phyloP scores from a whole-genome alignment of 768 basidiomycete genomes.

The Porphyrellus cyaneotinctus region DNA sequence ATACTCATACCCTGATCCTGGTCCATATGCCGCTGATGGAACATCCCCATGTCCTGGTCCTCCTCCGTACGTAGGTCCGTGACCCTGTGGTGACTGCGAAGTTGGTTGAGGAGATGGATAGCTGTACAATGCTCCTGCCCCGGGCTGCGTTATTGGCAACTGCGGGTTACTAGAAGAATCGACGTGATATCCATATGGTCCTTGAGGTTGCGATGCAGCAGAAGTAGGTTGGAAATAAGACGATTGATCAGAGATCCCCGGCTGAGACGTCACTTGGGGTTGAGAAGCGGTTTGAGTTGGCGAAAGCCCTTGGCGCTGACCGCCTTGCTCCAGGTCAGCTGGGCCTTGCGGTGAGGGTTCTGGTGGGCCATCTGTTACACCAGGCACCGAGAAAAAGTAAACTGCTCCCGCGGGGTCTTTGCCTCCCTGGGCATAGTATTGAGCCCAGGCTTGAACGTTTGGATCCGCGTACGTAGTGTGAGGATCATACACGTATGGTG shows the following conservation, averaged over 20 bases:
- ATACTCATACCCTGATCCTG: slow-evolving; percentile 21
- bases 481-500: slow-evolving; percentile 60
- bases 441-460: slow-evolving; percentile 83
- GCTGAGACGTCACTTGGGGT: slow-evolving; percentile 17
- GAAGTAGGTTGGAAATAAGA: slow-evolving; percentile 11
- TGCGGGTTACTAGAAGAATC: slow-evolving; percentile 11
- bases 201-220: slow-evolving; percentile 15
- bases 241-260: slow-evolving; percentile 5
- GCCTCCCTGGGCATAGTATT: slow-evolving; percentile 80
- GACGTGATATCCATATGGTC: slow-evolving; percentile 18
- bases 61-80: slow-evolving; percentile 15
- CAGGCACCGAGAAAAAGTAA: slow-evolving; percentile 78
- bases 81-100: slow-evolving; percentile 16
- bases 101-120: slow-evolving; percentile 15
- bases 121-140: slow-evolving; percentile 11
- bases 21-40: slow-evolving; percentile 17
- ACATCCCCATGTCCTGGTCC: slow-evolving; percentile 23
- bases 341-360: slow-evolving; percentile 8
- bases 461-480: slow-evolving; percentile 66
- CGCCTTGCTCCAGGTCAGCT: slow-evolving; percentile 6
- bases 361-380: slow-evolving; percentile 49
- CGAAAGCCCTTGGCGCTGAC: slow-evolving; percentile 10
- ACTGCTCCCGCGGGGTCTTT: slow-evolving; percentile 69
- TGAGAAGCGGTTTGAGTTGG: slow-evolving; percentile 17
- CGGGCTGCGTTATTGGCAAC: slow-evolving; percentile 1